phyloP scores from a whole-genome alignment of 768 basidiomycete species.

The Kwoniella mangroviensis region DNA sequence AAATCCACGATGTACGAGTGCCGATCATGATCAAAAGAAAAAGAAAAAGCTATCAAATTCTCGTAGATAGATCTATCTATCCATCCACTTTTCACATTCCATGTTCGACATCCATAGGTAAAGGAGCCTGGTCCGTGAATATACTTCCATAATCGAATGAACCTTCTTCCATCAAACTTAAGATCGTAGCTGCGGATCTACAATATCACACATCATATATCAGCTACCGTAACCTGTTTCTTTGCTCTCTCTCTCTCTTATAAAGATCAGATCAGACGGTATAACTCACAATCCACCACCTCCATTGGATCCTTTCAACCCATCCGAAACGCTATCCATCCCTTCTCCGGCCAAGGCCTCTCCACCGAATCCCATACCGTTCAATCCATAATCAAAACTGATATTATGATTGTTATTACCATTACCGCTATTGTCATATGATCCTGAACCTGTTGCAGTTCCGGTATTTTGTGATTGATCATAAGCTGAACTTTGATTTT shows the following conservation, averaged over 20 bases:
- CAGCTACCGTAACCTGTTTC: not conserved
- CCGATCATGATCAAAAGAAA: too few species aligned
- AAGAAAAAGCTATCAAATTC: too few species aligned
- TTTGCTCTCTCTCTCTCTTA: too few species aligned
- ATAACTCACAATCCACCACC: conserved; percentile 42
- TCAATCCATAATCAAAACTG: conserved; percentile 38
- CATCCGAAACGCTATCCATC: conserved; percentile 51
- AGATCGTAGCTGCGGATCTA: conserved; percentile 56
- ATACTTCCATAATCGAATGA: conserved; percentile 54
- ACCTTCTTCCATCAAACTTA: conserved; percentile 55
- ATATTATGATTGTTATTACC: not conserved
- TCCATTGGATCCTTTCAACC: conserved; percentile 35
- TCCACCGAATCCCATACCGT: conserved; percentile 38
- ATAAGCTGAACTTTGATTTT: conserved; percentile 1
- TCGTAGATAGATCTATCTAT: too few species aligned
- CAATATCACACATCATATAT: not conserved
- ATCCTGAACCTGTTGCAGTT: not conserved
- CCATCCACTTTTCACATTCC: not conserved
- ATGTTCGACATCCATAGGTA: conserved; percentile 26
- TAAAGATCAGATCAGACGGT: not conserved
- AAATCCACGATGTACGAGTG: too few species aligned
- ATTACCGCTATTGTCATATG: conserved; percentile 15
- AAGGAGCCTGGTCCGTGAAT: conserved; percentile 51
- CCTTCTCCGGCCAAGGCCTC: conserved; percentile 44
- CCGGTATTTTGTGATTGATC: too few species aligned